phyloP scores from a whole-genome alignment of 129 eudicot genomes.

The Flaveria brownii region DNA sequence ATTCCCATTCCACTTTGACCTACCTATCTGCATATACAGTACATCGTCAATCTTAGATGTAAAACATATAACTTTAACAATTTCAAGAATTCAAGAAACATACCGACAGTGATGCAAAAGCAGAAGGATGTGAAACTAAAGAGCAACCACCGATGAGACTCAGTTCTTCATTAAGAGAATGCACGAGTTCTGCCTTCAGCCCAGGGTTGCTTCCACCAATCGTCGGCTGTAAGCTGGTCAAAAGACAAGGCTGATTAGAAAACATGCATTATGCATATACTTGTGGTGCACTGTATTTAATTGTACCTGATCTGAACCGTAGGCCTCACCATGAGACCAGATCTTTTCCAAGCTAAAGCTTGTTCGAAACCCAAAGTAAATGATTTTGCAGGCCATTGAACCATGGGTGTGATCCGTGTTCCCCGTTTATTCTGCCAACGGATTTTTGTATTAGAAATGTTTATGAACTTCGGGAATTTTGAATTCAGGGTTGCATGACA shows the following conservation, averaged over 20 bases:
- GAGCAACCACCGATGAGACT: slow-evolving; percentile 79
- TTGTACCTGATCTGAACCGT: slow-evolving; percentile 74
- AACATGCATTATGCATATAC: neutral
- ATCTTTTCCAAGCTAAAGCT: slow-evolving; percentile 93
- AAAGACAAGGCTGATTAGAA: neutral
- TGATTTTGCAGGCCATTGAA: slow-evolving; percentile 91
- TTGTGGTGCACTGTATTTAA: neutral
- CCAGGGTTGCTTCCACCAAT: slow-evolving; percentile 90
- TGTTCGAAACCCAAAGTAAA: slow-evolving; percentile 74
- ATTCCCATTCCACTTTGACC: slow-evolving; percentile 99
- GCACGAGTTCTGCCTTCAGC: slow-evolving; percentile 67
- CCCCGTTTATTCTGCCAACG: slow-evolving; percentile 80
- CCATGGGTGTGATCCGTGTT: slow-evolving; percentile 77
- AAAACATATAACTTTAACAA: neutral
- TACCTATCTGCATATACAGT: slow-evolving; percentile 62
- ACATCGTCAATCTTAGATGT: neutral
- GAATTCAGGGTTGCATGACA: slow-evolving; percentile 17
- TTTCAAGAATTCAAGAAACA: slow-evolving; percentile 24
- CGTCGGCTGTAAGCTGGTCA: slow-evolving; percentile 72
- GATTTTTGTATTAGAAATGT: slow-evolving; percentile 2
- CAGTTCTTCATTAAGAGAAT: slow-evolving; percentile 72
- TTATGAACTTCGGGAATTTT: neutral
- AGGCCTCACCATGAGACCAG: slow-evolving; percentile 91
- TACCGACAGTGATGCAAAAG: slow-evolving; percentile 85
- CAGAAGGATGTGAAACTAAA: slow-evolving; percentile 57